Evolutionary conservation across 768 basidiomycete genomes (phyloP), one percentile per base, ranked within the genome.

Genomic region (Naganishia vaughanmartiniae): DNA sequence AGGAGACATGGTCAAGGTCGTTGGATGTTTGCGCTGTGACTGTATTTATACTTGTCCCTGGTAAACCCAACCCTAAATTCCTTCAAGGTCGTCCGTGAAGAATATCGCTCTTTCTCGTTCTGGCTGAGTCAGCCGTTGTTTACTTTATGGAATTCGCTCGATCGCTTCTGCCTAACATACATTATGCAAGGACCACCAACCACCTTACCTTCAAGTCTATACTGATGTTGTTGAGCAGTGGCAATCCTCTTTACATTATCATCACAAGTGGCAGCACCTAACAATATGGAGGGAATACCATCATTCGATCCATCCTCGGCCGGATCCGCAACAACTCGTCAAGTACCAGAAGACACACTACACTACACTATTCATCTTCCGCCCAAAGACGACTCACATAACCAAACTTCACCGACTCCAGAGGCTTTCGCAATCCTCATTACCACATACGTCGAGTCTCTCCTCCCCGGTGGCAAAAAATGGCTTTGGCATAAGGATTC

Each of bases 331-430:
- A 45, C 60, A 4, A 42, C 24, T 26, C 60, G 60, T 1, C 36
- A 42, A 4, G 89, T 95, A 69, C 85, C 91, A 15, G 90, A 95
- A 77, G 93, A 96, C 78, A 89, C 92, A 0, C 84, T 97, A 24
- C 86, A 89, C 54, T 93, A 92, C 77, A 82, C 84, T 0, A 82
- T 97, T 67, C 87, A 91, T 57, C 74, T 82, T 76, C 90, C 89
- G 11, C 26, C 46, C 57, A 51, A 46, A 11, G 36, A 51, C 21
- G 48, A 51, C 3, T 51, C 48, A 21, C 4, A 26, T 51, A 26
- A 26, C 24, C 6, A n/a, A 26, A 6, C 48, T n/a, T 51, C 24
- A 24, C 48, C 54, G 10, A 83, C 87, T 0, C 71, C 82, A 15
- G 75, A 84, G 6, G 78, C 84, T 19, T 82, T 86, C 5, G 53